Percentiles rank a stretch among this genome's conserved stretches.
These are phyloP conservation scores for Amaranthus cruentus DNA, from an alignment of 148 eudicot genomes.

Conservation along the genomic window DNA sequence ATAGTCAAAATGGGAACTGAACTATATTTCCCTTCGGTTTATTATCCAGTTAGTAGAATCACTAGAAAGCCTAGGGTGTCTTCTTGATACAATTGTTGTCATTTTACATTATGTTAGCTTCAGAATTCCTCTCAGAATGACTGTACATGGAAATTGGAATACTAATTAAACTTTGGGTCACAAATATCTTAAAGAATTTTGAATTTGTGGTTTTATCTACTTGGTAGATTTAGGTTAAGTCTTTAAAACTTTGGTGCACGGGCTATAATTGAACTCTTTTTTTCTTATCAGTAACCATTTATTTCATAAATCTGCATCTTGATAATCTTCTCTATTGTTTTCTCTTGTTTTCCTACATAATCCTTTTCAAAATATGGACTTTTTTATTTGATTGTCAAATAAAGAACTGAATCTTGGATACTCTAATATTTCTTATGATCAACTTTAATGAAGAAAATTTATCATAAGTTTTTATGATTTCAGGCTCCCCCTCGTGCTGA, in stretches of 20 bases:
- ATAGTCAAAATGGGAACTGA: no score
- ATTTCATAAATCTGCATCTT: neutral
- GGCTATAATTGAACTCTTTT: neutral
- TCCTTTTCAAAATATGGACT: neutral
- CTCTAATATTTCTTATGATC: neutral
- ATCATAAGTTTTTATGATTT: constrained; percentile 20
- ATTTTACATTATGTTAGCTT: neutral
- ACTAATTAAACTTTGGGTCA: neutral
- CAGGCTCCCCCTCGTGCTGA: constrained; percentile 99
- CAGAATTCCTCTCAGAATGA: neutral
- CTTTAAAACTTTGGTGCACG: neutral
- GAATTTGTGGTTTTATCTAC: neutral
- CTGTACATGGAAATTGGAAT: neutral
- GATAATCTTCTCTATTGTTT: neutral
- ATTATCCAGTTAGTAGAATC: no score
- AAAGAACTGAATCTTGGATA: neutral
- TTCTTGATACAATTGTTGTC: neutral
- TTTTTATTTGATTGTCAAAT: neutral
- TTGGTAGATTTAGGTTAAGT: neutral
- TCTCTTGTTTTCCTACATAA: neutral
- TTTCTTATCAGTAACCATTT: neutral
- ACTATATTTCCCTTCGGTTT: no score
- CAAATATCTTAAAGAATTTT: neutral
- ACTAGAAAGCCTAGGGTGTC: no score
- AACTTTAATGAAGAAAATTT: neutral